These are phyloP conservation scores for Fusarium tuaranense DNA, from an alignment of 2,329 filamentous ascomycete species.

Conservation along the genomic window DNA sequence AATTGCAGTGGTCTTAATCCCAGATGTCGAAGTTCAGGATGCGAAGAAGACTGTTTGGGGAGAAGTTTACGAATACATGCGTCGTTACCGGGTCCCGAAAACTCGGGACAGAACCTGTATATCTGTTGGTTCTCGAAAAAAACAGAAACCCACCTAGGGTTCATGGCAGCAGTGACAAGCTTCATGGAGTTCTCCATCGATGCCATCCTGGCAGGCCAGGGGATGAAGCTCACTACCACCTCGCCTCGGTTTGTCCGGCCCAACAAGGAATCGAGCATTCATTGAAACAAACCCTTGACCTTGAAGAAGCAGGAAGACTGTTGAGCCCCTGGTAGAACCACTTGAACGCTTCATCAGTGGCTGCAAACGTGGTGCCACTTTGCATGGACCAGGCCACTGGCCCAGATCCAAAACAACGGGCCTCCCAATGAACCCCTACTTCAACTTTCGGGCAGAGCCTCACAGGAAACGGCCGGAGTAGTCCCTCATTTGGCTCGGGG, in stretches of 20 bases:
- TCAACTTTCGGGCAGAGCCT: background rate
- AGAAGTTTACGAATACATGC: background rate
- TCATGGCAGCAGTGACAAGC: background rate
- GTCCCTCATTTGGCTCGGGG: background rate
- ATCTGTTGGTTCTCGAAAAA: background rate
- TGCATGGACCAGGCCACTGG: background rate
- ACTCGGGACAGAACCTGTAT: background rate
- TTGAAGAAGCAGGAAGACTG: background rate
- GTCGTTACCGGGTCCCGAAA: background rate
- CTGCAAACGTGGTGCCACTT: background rate
- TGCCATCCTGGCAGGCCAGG: background rate
- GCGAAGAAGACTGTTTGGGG: background rate
- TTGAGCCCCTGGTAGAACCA: background rate
- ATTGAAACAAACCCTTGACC: background rate
- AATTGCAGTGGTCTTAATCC: background rate
- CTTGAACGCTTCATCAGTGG: background rate
- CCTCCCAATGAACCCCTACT: background rate
- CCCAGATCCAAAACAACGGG: background rate
- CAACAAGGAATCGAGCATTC: background rate
- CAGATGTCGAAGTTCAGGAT: background rate
- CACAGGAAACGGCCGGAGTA: background rate
- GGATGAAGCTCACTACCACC: background rate
- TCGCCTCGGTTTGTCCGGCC: background rate
- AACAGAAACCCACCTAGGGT: background rate
- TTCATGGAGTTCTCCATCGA: background rate